Evolutionary conservation across 176 grass and related monocot genomes (phyloP).

Genomic region (Oryza rufipogon): DNA sequence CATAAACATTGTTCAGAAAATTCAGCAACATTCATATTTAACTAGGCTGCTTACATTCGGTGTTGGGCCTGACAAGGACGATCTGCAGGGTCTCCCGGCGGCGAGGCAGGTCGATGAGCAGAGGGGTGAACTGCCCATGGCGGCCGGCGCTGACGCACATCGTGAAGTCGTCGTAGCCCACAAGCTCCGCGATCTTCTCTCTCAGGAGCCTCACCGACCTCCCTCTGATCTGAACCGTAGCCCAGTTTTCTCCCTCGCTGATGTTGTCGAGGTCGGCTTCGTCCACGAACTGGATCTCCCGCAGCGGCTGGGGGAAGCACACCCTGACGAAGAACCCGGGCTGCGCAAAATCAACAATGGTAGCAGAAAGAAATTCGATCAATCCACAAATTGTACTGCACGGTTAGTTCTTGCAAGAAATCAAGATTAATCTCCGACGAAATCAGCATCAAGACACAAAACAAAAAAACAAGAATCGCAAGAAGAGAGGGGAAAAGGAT

Average conservation of each 20-base stretch:
- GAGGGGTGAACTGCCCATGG: conserved; percentile 9
- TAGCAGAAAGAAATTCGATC: no score
- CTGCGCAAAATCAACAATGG: no score
- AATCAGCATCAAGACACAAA: no score
- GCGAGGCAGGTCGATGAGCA: conserved; percentile 33
- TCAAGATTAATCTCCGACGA: no score
- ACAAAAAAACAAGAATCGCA: not conserved
- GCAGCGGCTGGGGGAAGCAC: no score
- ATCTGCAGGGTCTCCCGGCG: conserved; percentile 19
- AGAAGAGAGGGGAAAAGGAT: not conserved
- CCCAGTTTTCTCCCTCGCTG: no score
- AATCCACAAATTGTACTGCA: no score
- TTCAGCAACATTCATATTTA: not conserved
- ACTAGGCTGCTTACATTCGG: conserved; percentile 11
- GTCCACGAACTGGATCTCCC: no score
- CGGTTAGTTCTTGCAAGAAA: not conserved
- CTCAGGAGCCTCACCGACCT: not conserved
- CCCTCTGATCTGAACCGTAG: not conserved
- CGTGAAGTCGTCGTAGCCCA: not conserved
- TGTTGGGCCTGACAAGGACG: not conserved
- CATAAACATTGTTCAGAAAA: not conserved
- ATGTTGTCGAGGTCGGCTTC: no score
- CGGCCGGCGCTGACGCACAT: conserved; percentile 14
- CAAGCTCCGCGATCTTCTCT: not conserved
- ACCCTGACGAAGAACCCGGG: no score